These are phyloP conservation scores for Crithidia fasciculata DNA, from an alignment of 208 protist species.

Conservation along the genomic window DNA sequence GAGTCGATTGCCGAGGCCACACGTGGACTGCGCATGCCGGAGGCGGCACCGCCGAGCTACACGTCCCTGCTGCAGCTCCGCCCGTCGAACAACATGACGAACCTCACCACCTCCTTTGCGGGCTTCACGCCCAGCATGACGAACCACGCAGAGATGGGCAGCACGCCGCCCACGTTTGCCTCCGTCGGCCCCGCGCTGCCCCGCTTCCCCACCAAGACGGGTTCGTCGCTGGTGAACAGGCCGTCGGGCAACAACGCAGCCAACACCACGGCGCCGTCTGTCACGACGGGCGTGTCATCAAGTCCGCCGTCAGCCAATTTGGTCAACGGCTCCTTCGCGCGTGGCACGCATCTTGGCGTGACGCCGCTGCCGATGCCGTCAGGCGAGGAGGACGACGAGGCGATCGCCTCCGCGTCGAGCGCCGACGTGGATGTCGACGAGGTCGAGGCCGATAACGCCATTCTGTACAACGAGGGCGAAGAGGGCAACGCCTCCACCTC, in stretches of 20 bases:
- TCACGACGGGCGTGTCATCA: background rate
- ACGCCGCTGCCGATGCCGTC: background rate
- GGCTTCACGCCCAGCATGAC: constrained; percentile 7
- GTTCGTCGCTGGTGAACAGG: background rate
- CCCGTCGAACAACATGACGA: background rate
- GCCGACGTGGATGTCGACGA: constrained; percentile 15
- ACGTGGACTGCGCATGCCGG: constrained; percentile 14
- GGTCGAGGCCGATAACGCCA: constrained; percentile 6
- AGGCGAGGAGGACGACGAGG: constrained; percentile 10
- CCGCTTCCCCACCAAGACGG: background rate
- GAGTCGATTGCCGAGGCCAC: constrained; percentile 32
- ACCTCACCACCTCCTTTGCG: background rate
- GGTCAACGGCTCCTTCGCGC: background rate
- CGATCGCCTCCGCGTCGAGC: constrained; percentile 1
- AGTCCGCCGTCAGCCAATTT: background rate
- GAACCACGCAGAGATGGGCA: constrained; percentile 1
- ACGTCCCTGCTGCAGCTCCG: constrained; percentile 8
- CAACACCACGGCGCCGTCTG: background rate
- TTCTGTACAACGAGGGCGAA: background rate
- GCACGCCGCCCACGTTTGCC: constrained; percentile 3
- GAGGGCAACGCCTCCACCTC: background rate
- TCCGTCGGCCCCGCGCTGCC: background rate
- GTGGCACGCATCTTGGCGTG: background rate
- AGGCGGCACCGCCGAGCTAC: constrained; percentile 4
- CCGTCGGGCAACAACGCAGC: background rate